Percentiles rank a stretch among this genome's conserved stretches.
phyloP scores from a whole-genome alignment of 2,329 filamentous ascomycete species.

The Cladosporium sphaerospermum region DNA sequence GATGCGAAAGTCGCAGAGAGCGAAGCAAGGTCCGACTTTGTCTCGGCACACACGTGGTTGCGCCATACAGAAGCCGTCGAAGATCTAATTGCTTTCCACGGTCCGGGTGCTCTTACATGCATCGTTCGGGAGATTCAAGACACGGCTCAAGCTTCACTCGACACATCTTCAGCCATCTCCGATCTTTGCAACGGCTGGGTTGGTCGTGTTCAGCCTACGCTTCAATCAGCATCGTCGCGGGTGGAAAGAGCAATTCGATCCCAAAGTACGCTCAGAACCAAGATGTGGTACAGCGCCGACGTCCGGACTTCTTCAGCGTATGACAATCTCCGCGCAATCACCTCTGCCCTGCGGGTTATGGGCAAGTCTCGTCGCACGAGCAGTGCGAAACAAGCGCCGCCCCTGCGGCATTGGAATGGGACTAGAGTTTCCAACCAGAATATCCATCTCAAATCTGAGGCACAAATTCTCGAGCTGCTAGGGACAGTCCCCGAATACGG shows the following conservation, averaged over 20 bases:
- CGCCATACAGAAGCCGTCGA: constrained; percentile 15
- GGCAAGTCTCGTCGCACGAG: constrained; percentile 47
- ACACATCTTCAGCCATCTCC: not conserved
- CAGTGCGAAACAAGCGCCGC: constrained; percentile 35
- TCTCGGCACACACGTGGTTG: constrained; percentile 66
- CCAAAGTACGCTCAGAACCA: constrained; percentile 54
- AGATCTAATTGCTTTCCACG: not conserved
- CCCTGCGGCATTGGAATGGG: constrained; percentile 37
- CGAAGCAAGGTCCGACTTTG: constrained; percentile 72
- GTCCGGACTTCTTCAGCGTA: constrained; percentile 86
- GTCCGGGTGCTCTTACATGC: not conserved
- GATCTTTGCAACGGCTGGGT: constrained; percentile 3
- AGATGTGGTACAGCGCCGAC: constrained; percentile 98
- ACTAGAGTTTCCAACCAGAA: constrained; percentile 36
- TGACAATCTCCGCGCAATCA: constrained; percentile 78
- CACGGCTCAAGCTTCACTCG: not conserved
- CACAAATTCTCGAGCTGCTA: constrained; percentile 79
- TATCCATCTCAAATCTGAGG: constrained; percentile 67
- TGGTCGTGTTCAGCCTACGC: not conserved
- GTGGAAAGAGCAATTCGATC: not conserved
- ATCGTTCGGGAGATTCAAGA: not conserved
- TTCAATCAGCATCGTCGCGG: not conserved
- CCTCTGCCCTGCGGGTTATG: constrained; percentile 87
- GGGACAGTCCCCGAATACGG: constrained; percentile 77
- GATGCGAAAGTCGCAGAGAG: constrained; percentile 71